Evolutionary conservation across 2,329 filamentous ascomycete species (phyloP), one percentile per base, ranked within the genome.

Genomic region (Aspergillus persii): DNA sequence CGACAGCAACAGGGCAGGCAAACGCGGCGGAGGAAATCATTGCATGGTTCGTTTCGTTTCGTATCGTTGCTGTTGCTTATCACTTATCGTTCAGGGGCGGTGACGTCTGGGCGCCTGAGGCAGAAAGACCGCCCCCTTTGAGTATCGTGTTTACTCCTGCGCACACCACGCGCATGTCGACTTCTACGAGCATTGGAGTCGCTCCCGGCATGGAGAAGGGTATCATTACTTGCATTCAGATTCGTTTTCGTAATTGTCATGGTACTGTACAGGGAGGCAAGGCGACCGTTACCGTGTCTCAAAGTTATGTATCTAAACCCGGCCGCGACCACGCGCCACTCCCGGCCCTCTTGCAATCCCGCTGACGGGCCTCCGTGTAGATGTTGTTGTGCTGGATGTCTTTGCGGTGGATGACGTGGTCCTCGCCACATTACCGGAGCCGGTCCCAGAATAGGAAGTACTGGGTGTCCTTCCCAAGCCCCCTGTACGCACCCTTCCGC

Each of bases 261-360:
- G 18, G 44, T 47, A 15, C 30, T 47, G 29, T 52, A 53, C 39
- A 59, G 36, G 15, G 11, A 12, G 12, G 36, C 15, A 41, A 4
- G 12, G 36, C 36, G 36, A 15, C 5, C 36, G 5, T 31, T 11
- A 8, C 26, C 44, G 44, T 26, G 46, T 54, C 33, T 23, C 30
- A 23, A 50, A 31, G 15, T 53, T 53, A 46, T 59, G 57, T 66
- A 46, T 59, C 58, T 66, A 75, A 50, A 62, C 62, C 58, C 66
- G 69, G 4, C 72, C 71, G 29, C 75, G 70, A 18, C 72, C 73
- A 56, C 75, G 74, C 41, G 72, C 61, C 53, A 71, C 66, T 23
- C 71, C 74, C 55, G 73, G 64, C 4, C 74, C 75, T 58, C 77
- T 73, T 26, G 72, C 71, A 59, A 77, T 75, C 33, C 75, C 76